Evolutionary conservation across 192 early-diverging fungal species (phyloP).

Genomic region (Thamnidium elegans): DNA sequence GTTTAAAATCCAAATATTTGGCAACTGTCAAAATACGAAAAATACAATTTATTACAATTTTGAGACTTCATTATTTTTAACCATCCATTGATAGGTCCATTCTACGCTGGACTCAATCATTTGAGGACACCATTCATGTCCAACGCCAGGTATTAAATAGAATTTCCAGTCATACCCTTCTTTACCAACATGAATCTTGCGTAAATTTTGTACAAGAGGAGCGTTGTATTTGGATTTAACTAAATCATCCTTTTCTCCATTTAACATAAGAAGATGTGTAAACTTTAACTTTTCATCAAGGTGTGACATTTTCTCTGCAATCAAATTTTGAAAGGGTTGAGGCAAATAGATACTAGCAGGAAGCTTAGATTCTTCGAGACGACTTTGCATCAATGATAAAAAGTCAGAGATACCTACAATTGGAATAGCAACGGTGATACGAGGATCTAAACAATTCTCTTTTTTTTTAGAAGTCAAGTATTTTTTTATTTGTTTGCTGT

Average conservation of each 20-base stretch:
- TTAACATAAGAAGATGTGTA: slow-evolving; percentile 29
- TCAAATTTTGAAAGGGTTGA: slow-evolving; percentile 11
- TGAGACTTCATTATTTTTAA: neutral
- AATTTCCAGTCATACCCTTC: slow-evolving; percentile 22
- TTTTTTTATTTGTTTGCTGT: neutral
- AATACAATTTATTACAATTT: slow-evolving; percentile 12
- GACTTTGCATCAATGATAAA: slow-evolving; percentile 12
- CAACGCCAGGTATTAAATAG: slow-evolving; percentile 17
- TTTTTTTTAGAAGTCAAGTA: neutral
- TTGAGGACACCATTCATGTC: slow-evolving; percentile 31
- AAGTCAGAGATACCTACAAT: slow-evolving; percentile 26
- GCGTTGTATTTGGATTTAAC: slow-evolving; percentile 23
- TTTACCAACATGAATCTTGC: neutral
- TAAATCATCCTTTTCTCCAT: slow-evolving; percentile 20
- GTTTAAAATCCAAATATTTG: too few species aligned
- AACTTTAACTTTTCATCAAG: slow-evolving; percentile 1
- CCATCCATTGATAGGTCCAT: slow-evolving; percentile 32
- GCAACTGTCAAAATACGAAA: neutral
- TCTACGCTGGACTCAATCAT: slow-evolving; percentile 21
- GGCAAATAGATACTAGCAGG: slow-evolving; percentile 11
- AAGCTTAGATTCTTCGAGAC: slow-evolving; percentile 1
- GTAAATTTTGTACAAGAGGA: slow-evolving; percentile 6
- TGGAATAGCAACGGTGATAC: slow-evolving; percentile 29
- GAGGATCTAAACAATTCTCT: slow-evolving; percentile 26
- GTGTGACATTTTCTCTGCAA: neutral